Evolutionary conservation across 106 monocot genomes (phyloP), one percentile per base, ranked within the genome.

Genomic region (Triglochin maritima): DNA sequence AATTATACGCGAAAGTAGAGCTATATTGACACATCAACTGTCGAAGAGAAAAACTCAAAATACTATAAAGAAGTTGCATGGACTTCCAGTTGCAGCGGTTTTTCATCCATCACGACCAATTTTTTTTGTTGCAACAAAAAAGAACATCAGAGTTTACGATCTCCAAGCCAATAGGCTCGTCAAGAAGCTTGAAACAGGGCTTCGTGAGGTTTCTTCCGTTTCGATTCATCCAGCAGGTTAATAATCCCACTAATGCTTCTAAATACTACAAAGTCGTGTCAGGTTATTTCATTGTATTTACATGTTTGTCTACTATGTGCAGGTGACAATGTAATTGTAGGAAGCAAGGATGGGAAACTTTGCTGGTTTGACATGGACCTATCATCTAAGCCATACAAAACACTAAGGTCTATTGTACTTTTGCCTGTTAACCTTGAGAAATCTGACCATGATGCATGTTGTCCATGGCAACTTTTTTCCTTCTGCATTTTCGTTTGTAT

Each of bases 321-420:
- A 99, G 98, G 98, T 79, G 92, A 92, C 60, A 91, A 99, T 89
- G 72, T 99, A 51, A 89, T 99, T 81, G 92, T 92, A 17, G 98
- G 98, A 57, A 99, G 92, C 81, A 99, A 74, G 69, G 98, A 99
- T 66, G 98, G 98, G 9, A 99, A 99, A 71, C 69, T 99, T 65
- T 86, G 92, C 62, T 99, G 98, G 98, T 99, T 99, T 82, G 98
- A 99, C 79, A 83, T 88, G 79, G 98, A 99, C 60, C 75, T 89
- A 29, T 92, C 98, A 51, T 80, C 88, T 50, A 74, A 81, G 17
- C 92, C 98, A 41, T 99, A 99, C 79, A 88, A 84, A 77, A 86
- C 77, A 9, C 70, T 92, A 55, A 86, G 76, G 98, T 99, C 77
- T 57, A 84, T 75, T n/a, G 47, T 50, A 50, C 11, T 60, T 68